Percentiles rank a stretch among this genome's conserved stretches.
phyloP scores from a whole-genome alignment of 345 rosid species.

The Dimocarpus longan region DNA sequence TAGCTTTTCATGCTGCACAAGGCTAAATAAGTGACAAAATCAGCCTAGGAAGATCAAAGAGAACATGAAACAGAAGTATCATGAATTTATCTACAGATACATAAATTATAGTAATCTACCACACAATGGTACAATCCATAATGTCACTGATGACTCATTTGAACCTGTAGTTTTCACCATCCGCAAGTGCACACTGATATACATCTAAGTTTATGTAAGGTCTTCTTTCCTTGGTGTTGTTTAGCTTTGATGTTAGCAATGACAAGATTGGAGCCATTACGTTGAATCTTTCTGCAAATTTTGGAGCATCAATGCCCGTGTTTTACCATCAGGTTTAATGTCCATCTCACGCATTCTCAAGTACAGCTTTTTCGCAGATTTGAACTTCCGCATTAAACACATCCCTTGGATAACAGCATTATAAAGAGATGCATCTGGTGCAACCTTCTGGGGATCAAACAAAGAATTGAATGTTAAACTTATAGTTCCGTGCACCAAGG shows the following conservation, averaged over 20 bases:
- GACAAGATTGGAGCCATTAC: neutral
- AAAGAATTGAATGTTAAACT: constrained; percentile 10
- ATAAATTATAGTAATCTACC: neutral
- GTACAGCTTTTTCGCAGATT: constrained; percentile 64
- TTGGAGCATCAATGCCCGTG: constrained; percentile 79
- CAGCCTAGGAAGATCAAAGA: neutral
- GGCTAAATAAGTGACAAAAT: neutral
- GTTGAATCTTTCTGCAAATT: constrained; percentile 37
- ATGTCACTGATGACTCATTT: neutral
- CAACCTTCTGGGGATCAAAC: constrained; percentile 44
- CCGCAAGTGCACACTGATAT: neutral
- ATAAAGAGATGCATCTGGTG: constrained; percentile 58
- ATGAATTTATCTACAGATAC: neutral
- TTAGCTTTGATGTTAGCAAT: neutral
- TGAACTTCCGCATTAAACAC: constrained; percentile 65
- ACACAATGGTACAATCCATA: too few relatives aligned
- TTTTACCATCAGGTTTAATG: constrained; percentile 70
- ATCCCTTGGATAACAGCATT: constrained; percentile 77
- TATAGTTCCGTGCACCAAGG: neutral
- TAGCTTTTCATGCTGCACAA: neutral
- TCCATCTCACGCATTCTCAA: constrained; percentile 56
- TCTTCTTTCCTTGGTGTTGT: neutral
- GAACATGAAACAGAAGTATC: neutral
- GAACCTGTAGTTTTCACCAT: neutral
- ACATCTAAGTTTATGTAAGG: neutral